These are phyloP conservation scores for Trifolium repens DNA, from an alignment of 306 rosid genomes.

Conservation along the genomic window DNA sequence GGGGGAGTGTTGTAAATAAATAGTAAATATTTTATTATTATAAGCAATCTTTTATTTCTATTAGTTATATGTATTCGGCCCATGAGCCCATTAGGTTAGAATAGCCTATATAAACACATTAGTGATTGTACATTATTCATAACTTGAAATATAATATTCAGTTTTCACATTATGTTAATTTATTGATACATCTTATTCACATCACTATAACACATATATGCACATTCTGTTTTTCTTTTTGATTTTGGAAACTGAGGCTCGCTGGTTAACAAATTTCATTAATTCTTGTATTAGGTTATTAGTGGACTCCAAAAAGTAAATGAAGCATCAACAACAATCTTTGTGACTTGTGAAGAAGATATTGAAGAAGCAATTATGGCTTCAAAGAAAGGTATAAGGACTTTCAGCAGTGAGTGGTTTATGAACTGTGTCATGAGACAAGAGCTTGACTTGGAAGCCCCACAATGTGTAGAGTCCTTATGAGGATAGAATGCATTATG, in stretches of 20 bases:
- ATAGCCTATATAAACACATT: too few species aligned
- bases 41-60: too few species aligned
- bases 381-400: slow-evolving; percentile 67
- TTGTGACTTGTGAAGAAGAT: slow-evolving; percentile 78
- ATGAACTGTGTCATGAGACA: slow-evolving; percentile 92
- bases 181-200: slow-evolving; percentile 26
- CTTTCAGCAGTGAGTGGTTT: slow-evolving; percentile 82
- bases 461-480: slow-evolving; percentile 79
- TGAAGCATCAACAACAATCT: slow-evolving; percentile 62
- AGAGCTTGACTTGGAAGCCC: slow-evolving; percentile 80
- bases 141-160: too few species aligned
- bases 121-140: too few species aligned
- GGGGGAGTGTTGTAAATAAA: too few species aligned
- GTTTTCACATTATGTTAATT: neutral
- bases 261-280: neutral
- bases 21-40: too few species aligned
- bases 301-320: slow-evolving; percentile 51
- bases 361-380: slow-evolving; percentile 74
- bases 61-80: too few species aligned
- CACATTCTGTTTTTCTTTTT: slow-evolving; percentile 1
- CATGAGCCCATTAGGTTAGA: too few species aligned
- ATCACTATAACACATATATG: slow-evolving; percentile 5
- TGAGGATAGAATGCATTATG: slow-evolving; percentile 29
- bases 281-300: slow-evolving; percentile 52
- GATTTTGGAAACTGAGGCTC: neutral